phyloP scores from a whole-genome alignment of 805 yeast species.

The Candida sanyiensis region DNA sequence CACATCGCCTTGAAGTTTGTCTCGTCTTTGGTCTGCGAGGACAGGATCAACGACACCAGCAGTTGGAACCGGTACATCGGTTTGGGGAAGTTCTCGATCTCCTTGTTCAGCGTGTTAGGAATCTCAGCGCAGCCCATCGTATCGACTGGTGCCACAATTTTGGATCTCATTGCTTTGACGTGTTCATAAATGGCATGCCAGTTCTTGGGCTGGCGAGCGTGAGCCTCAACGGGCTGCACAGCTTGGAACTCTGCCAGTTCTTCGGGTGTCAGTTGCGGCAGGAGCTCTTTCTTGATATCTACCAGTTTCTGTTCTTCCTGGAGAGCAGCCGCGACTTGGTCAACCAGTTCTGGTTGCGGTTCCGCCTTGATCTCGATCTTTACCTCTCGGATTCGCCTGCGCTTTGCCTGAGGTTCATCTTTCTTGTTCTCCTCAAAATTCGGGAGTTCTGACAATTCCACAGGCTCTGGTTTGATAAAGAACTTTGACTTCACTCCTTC shows the following conservation, averaged over 20 bases:
- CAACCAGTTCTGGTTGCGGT: too few relatives aligned
- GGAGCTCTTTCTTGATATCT: conserved; percentile 3
- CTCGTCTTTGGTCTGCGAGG: conserved; percentile 91
- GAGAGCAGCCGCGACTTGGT: not conserved
- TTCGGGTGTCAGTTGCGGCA: not conserved
- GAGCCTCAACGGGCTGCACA: not conserved
- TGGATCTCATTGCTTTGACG: conserved; percentile 60
- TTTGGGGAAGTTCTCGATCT: conserved; percentile 26
- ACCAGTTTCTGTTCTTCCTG: not conserved
- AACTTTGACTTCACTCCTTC: not conserved
- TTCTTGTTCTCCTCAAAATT: not conserved
- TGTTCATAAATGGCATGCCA: conserved; percentile 54
- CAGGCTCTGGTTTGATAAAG: not conserved
- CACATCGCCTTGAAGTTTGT: conserved; percentile 69
- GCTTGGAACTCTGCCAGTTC: conserved; percentile 3
- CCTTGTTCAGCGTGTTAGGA: conserved; percentile 34
- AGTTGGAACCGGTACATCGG: conserved; percentile 60
- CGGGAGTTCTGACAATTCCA: not conserved
- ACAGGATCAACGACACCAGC: conserved; percentile 74
- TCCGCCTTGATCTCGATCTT: conserved; percentile 2
- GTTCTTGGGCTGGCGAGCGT: conserved; percentile 32
- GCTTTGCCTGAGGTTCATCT: not conserved
- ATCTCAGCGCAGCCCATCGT: conserved; percentile 74
- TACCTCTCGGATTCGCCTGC: not conserved
- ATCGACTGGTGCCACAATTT: conserved; percentile 79